phyloP scores from a whole-genome alignment of 2,329 filamentous ascomycete species.

The Leptosphaerulina australis region DNA sequence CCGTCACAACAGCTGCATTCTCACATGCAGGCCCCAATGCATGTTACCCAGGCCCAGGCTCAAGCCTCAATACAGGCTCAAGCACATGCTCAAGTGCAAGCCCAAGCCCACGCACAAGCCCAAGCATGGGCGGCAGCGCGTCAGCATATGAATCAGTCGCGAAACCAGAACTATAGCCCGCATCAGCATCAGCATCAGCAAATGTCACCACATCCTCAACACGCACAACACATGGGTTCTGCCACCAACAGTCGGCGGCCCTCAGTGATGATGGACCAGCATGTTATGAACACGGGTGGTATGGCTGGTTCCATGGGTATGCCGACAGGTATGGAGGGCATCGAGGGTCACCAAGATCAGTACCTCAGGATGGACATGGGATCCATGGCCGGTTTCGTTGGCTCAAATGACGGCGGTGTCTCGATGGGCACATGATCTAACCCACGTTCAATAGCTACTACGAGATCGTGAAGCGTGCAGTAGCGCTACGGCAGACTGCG shows the following conservation, averaged over 20 bases:
- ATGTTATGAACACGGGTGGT: slow-evolving; percentile 28
- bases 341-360: slow-evolving; percentile 41
- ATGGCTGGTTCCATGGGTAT: slow-evolving; percentile 29
- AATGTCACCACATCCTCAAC: slow-evolving; percentile 32
- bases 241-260: slow-evolving; percentile 40
- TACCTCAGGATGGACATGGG: slow-evolving; percentile 45
- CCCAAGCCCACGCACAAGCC: slow-evolving; percentile 35
- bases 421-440: slow-evolving; percentile 21
- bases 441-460: neutral
- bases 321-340: slow-evolving; percentile 42
- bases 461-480: slow-evolving; percentile 14
- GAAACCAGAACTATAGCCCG: slow-evolving; percentile 39
- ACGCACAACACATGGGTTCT: slow-evolving; percentile 38
- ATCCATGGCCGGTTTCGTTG: slow-evolving; percentile 36
- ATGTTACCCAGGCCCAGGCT: slow-evolving; percentile 39
- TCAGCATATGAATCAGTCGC: slow-evolving; percentile 47
- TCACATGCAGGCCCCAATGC: slow-evolving; percentile 37
- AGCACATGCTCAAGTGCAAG: slow-evolving; percentile 35
- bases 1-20: slow-evolving; percentile 32
- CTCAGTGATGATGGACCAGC: slow-evolving; percentile 40
- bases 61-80: slow-evolving; percentile 36
- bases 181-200: slow-evolving; percentile 42
- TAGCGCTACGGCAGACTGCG: neutral
- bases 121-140: slow-evolving; percentile 43
- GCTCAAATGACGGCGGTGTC: slow-evolving; percentile 31